phyloP scores from a whole-genome alignment of 345 rosid genomes.

The Acer campestre region DNA sequence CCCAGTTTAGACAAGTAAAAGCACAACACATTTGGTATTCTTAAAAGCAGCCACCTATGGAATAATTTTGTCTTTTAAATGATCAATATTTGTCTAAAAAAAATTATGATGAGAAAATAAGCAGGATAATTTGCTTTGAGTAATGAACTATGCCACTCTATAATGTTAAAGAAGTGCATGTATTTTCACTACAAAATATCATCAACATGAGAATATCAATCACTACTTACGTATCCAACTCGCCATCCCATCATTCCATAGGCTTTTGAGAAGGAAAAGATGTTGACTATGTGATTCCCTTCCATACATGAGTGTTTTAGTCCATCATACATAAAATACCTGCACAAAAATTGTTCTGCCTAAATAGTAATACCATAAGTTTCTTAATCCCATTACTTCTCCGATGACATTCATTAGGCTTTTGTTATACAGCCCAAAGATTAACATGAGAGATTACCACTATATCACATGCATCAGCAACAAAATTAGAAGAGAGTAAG shows the following conservation, averaged over 20 bases:
- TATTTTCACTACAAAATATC: neutral
- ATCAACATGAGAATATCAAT: conserved; percentile 7
- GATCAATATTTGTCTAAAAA: neutral
- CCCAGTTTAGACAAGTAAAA: neutral
- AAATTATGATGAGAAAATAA: neutral
- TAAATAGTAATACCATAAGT: conserved; percentile 9
- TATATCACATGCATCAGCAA: neutral
- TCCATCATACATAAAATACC: conserved; percentile 97
- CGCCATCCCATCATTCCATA: conserved; percentile 99
- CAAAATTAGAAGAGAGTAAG: conserved; percentile 17
- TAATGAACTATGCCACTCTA: neutral
- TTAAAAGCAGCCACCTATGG: neutral
- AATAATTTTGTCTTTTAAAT: neutral
- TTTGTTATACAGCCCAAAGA: neutral
- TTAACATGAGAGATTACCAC: neutral
- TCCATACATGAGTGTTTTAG: conserved; percentile 82
- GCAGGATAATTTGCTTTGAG: neutral
- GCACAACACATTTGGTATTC: neutral
- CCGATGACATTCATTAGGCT: neutral
- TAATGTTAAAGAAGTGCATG: conserved; percentile 2
- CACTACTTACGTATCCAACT: conserved; percentile 87
- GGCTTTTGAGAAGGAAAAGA: conserved; percentile 97
- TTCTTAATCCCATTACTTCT: neutral
- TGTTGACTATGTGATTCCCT: conserved; percentile 88
- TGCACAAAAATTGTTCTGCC: conserved; percentile 33